Percentiles rank a stretch among this genome's conserved stretches.
Conservation (phyloP, 2,329 filamentous ascomycete species). For the Exophiala calicioides region DNA sequence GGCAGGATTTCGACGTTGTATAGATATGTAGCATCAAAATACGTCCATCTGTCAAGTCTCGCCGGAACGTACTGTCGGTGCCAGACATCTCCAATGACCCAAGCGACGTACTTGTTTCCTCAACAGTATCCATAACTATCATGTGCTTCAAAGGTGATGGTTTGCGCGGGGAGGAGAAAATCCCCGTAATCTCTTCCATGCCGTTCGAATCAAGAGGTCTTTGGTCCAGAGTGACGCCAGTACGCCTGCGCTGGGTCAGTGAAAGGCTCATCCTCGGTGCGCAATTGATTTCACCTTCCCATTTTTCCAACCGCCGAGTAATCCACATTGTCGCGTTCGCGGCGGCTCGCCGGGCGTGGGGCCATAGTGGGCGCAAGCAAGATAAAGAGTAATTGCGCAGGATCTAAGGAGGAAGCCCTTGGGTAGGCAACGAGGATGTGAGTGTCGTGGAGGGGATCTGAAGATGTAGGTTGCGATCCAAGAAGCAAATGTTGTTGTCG, state of each 20-base stretch:
- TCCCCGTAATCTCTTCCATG: conserved; percentile 80
- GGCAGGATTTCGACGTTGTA: too few species aligned
- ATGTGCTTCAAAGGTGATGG: conserved; percentile 44
- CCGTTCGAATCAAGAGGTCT: conserved; percentile 87
- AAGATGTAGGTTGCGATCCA: too few species aligned
- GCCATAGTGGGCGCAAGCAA: conserved; percentile 18
- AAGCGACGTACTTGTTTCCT: conserved; percentile 47
- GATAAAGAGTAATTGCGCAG: background rate
- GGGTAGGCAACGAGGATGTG: too few species aligned
- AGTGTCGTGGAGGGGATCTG: too few species aligned
- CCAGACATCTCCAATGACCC: conserved; percentile 64
- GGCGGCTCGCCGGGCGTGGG: conserved; percentile 27
- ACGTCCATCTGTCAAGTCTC: background rate
- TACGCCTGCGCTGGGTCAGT: conserved; percentile 65
- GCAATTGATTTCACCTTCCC: conserved; percentile 41
- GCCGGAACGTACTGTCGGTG: conserved; percentile 56
- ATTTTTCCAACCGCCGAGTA: conserved; percentile 51
- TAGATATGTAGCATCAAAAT: background rate
- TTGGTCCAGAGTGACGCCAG: conserved; percentile 78
- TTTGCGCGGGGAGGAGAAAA: conserved; percentile 85
- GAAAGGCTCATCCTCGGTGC: conserved; percentile 11
- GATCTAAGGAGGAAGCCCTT: too few species aligned
- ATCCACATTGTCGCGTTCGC: conserved; percentile 47
- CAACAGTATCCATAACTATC: conserved; percentile 26
- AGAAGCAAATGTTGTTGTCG: too few species aligned